Conservation (phyloP, 1,284 basidiomycete genomes). For the Cutaneotrichosporon sp. region DNA sequence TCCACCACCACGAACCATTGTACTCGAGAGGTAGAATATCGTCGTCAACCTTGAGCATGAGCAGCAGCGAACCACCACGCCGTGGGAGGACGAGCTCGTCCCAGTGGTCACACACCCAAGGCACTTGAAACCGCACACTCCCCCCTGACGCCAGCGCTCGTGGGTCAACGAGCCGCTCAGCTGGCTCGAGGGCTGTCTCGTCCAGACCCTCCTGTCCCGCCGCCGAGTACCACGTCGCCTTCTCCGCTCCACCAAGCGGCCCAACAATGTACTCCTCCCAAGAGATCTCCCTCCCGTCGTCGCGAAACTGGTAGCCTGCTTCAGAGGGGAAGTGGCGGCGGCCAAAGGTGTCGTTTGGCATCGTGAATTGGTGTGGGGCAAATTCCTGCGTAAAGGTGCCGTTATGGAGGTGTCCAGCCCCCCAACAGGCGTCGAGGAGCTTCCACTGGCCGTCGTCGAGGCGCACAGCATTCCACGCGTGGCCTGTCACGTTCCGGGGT, state of each 20-base stretch:
- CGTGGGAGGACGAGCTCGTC: not conserved
- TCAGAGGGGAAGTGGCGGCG: slow-evolving; percentile 9
- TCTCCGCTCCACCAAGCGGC: not conserved
- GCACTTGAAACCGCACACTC: slow-evolving; percentile 4
- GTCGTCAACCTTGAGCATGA: not conserved
- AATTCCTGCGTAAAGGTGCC: not conserved
- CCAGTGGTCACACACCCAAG: slow-evolving; percentile 12
- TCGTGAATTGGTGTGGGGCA: slow-evolving; percentile 4
- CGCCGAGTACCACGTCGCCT: not conserved
- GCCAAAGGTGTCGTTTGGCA: slow-evolving; percentile 10
- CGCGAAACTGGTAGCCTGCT: not conserved
- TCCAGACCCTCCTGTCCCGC: slow-evolving; percentile 1
- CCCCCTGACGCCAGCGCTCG: not conserved
- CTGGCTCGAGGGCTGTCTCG: not conserved
- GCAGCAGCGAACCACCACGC: not conserved
- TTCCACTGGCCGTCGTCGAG: slow-evolving; percentile 16
- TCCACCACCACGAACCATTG: not conserved
- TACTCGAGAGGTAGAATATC: not conserved
- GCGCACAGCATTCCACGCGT: slow-evolving; percentile 18
- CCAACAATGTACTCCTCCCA: slow-evolving; percentile 9
- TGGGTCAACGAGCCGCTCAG: slow-evolving; percentile 1
- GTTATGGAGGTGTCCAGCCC: slow-evolving; percentile 6
- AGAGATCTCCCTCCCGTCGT: not conserved
- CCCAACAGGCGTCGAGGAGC: slow-evolving; percentile 20
- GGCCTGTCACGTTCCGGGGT: not conserved